Conservation (phyloP, 2,329 filamentous ascomycete genomes). For the Curvularia sp. region DNA sequence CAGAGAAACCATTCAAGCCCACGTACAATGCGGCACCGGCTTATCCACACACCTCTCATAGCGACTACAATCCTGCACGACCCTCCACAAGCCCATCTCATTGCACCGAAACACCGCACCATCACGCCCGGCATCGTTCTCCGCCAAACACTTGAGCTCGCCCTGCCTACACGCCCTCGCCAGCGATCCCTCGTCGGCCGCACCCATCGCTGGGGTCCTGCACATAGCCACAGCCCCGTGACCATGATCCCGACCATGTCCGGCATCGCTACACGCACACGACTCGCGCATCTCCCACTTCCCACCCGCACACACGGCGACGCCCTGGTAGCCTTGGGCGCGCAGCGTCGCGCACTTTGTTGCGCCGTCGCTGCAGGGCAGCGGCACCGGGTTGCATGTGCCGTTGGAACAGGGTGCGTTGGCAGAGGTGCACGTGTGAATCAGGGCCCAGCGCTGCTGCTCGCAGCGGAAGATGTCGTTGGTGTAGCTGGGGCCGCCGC, state of each 20-base stretch:
- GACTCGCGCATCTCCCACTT: background rate
- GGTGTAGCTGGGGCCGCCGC: background rate
- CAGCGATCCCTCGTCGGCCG: background rate
- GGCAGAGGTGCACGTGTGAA: background rate
- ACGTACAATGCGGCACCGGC: background rate
- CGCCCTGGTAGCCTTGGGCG: background rate
- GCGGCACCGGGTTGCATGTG: background rate
- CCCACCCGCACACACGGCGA: background rate
- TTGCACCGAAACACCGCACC: constrained; percentile 14
- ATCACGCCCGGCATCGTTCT: constrained; percentile 2
- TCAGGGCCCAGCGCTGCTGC: background rate
- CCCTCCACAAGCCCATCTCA: constrained; percentile 9
- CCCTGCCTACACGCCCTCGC: constrained; percentile 1
- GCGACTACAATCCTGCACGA: background rate
- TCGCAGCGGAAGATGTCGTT: constrained; percentile 4
- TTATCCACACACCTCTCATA: constrained; percentile 10
- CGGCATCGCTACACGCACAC: background rate
- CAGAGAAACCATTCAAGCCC: no score
- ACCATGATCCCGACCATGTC: no score
- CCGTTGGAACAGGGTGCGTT: background rate
- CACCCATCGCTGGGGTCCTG: background rate
- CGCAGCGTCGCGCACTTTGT: background rate
- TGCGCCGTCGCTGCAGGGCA: background rate
- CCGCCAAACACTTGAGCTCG: constrained; percentile 10
- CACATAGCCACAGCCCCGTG: no score